Evolutionary conservation across 2,329 filamentous ascomycete species (phyloP).

Genomic region (Fusarium setosum): DNA sequence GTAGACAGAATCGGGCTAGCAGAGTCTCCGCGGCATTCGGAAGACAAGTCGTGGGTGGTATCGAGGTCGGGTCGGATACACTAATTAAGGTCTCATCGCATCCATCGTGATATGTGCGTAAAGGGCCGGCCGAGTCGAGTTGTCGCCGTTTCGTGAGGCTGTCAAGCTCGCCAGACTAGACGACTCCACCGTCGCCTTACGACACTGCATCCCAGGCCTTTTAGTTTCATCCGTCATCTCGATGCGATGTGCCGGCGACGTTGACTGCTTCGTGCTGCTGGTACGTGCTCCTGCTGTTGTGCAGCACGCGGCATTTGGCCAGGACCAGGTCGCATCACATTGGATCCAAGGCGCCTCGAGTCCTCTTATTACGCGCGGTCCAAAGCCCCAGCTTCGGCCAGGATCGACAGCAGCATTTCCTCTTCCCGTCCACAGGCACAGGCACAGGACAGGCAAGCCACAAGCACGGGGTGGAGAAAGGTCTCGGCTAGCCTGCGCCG

Average conservation of each 20-base stretch:
- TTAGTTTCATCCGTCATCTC: slow-evolving; percentile 2
- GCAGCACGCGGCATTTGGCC: slow-evolving; percentile 15
- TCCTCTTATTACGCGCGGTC: background rate
- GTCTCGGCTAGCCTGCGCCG: slow-evolving; percentile 12
- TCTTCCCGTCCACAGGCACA: slow-evolving; percentile 1
- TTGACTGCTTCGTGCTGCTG: background rate
- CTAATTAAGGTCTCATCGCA: background rate
- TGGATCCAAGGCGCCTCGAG: background rate
- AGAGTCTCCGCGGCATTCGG: background rate
- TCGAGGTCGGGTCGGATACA: background rate
- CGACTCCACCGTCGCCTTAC: slow-evolving; percentile 5
- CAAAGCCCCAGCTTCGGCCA: slow-evolving; percentile 18
- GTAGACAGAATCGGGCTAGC: background rate
- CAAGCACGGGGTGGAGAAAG: slow-evolving; percentile 3
- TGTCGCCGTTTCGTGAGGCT: slow-evolving; percentile 22
- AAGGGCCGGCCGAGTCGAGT: background rate
- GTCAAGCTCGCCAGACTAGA: slow-evolving; percentile 7
- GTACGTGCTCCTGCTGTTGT: slow-evolving; percentile 12
- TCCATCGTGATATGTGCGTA: background rate
- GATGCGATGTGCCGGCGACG: background rate
- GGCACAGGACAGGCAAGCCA: background rate
- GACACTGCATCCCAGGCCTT: slow-evolving; percentile 12
- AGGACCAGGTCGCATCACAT: slow-evolving; percentile 23
- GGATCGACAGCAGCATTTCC: slow-evolving; percentile 30
- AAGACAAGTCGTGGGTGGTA: background rate